Evolutionary conservation across 2,329 filamentous ascomycete genomes (phyloP), one percentile per base, ranked within the genome.

Genomic region (Pestalotiopsis sp.): DNA sequence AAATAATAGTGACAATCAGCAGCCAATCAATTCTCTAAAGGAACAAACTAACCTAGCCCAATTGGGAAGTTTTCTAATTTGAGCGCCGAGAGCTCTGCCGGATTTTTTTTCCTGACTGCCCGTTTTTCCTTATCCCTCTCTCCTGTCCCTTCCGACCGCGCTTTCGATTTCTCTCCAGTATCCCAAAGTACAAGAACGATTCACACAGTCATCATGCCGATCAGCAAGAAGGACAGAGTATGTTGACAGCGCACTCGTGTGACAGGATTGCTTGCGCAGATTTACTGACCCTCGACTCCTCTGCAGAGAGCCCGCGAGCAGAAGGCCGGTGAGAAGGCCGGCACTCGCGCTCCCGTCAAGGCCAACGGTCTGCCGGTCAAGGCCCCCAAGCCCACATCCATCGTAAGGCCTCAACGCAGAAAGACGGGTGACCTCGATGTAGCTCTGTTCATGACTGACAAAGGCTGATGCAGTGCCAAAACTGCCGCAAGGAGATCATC

Each of bases 351-450:
- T 41, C 81, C 85, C 0, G 85, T 87, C 69, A 87, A 87, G 78
- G 76, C 85, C 20, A 88, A 88, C 71, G 86, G 86, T 36, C 81
- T 86, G 1, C 86, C 86, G 1, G 84, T 86, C 71, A 88, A 88
- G 80, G 69, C 85, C 0, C 80, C 84, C 0, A 87, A 87, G 80
- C 82, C 82, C n/a, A 86, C 81, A 38, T 83, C 82, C 9, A 83
- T 85, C 73, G 82, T 84, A 78, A 60, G 80, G 66, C 59, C 36
- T 65, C 52, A n/a, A 5, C 27, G 27, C 20, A n/a, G n/a, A 11
- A 9, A 23, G 41, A 49, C 41, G 9, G n/a, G 39, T 25, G 12
- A 36, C n/a, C 39, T 69, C 65, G 31, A 73, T 71, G 62, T 69
- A 74, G 7, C 68, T 36, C 70, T 69, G 27, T n/a, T 17, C 17